Percentiles rank a stretch among this genome's conserved stretches.
These are phyloP conservation scores for Dothideomycetidae sp. DNA, from an alignment of 2,329 filamentous ascomycete species.

Conservation along the genomic window DNA sequence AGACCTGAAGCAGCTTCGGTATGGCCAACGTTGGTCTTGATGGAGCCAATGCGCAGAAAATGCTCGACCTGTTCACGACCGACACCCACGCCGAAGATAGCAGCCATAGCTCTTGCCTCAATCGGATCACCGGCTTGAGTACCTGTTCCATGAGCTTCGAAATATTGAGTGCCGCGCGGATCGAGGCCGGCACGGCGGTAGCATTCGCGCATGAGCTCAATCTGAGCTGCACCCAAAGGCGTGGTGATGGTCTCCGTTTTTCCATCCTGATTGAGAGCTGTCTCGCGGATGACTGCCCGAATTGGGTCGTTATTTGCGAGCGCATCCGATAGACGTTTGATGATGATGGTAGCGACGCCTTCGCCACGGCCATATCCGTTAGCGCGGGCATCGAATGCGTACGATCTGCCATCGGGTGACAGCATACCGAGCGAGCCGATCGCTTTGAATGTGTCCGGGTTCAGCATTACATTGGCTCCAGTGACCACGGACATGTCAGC, in stretches of 20 bases:
- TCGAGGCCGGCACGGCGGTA: conserved; percentile 26
- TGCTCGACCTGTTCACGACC: too few relatives aligned
- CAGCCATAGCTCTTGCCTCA: conserved; percentile 16
- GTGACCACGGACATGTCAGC: conserved; percentile 10
- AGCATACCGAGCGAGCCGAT: conserved; percentile 19
- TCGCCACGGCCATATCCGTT: conserved; percentile 41
- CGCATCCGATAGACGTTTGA: conserved; percentile 38
- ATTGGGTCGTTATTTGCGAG: conserved; percentile 33
- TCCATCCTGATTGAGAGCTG: conserved; percentile 27
- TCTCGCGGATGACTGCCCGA: conserved; percentile 25
- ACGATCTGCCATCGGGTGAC: conserved; percentile 18
- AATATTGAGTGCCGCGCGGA: conserved; percentile 6
- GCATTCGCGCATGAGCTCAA: conserved; percentile 21
- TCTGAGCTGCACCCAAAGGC: conserved; percentile 25
- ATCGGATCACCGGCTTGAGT: conserved; percentile 16
- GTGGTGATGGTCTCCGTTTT: conserved; percentile 27
- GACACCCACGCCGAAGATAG: too few relatives aligned
- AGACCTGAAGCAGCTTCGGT: conserved; percentile 21
- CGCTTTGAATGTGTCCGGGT: conserved; percentile 17
- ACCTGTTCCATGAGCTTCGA: conserved; percentile 18
- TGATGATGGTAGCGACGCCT: conserved; percentile 35
- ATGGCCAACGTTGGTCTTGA: conserved; percentile 21
- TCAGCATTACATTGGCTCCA: conserved; percentile 4
- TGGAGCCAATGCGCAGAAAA: conserved; percentile 16
- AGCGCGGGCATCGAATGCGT: conserved; percentile 25